Evolutionary conservation across 2,329 filamentous ascomycete genomes (phyloP).

Genomic region (Penicillium sp.): DNA sequence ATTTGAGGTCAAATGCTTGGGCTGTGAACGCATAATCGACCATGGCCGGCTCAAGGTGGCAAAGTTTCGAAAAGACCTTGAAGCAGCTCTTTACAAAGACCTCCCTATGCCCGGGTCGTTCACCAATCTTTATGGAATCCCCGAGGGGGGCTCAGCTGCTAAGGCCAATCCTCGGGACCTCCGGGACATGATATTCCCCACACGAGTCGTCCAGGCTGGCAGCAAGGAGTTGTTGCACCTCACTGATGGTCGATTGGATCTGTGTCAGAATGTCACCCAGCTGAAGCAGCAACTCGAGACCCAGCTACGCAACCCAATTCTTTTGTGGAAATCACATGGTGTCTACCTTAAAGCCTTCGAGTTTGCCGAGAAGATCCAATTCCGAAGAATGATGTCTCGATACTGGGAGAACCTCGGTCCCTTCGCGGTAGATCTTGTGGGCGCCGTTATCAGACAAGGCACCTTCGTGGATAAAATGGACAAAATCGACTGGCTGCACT

Average conservation of each 20-base stretch:
- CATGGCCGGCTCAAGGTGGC: slow-evolving; percentile 59
- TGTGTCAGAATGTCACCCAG: slow-evolving; percentile 44
- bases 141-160: slow-evolving; percentile 24
- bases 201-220: slow-evolving; percentile 3
- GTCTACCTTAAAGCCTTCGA: background rate
- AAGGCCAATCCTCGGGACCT: background rate
- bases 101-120: slow-evolving; percentile 66
- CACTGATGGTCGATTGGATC: slow-evolving; percentile 51
- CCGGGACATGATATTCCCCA: slow-evolving; percentile 21
- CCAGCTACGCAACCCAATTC: slow-evolving; percentile 47
- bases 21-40: slow-evolving; percentile 52
- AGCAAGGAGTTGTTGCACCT: slow-evolving; percentile 54
- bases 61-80: slow-evolving; percentile 60
- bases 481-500: slow-evolving; percentile 74
- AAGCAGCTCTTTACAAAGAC: slow-evolving; percentile 45
- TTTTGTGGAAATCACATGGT: slow-evolving; percentile 37
- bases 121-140: slow-evolving; percentile 55
- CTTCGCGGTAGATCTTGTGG: slow-evolving; percentile 40
- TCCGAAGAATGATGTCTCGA: slow-evolving; percentile 41
- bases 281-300: slow-evolving; percentile 27
- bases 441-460: slow-evolving; percentile 43
- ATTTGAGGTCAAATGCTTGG: slow-evolving; percentile 51
- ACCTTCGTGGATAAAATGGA: slow-evolving; percentile 62
- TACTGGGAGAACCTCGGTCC: slow-evolving; percentile 43
- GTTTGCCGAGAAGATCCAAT: slow-evolving; percentile 39